Evolutionary conservation across 2,329 filamentous ascomycete genomes (phyloP), one percentile per base, ranked within the genome.

Genomic region (Penicillium frequentans): DNA sequence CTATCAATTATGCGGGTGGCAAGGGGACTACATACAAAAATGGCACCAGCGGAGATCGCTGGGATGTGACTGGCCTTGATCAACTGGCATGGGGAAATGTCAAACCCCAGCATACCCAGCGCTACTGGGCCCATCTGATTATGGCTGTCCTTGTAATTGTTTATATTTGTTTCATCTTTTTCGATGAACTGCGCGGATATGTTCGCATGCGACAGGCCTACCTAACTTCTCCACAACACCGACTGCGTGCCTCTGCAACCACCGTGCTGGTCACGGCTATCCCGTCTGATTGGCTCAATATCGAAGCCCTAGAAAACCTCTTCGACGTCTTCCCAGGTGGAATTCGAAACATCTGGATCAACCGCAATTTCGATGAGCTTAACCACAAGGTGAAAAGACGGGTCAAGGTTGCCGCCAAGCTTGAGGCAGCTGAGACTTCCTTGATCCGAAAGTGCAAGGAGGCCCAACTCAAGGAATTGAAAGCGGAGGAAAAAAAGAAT

Each of bases 261-360:
- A 99, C 95, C 0, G 93, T 99, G 47, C 82, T 99, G 6, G 92
- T 99, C 52, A 95, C 89, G 62, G 89, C 89, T 11, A 96, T 99
- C 51, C 95, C 95, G 1, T 80, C 84, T 42, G 96, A 96, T 69
- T 99, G 95, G 95, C 85, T 96, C 8, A 91, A 85, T 2, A 84
- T 91, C 49, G 87, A 96, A 45, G 90, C 91, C 0, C 82, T 99
- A 5, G 84, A 86, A 56, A 89, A 89, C 0, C 81, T 99, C 0
- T 99, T 96, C 68, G 95, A 99, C 71, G 93, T 98, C 1, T 98
- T 97, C 66, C 95, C 95, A 0, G 95, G 95, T 21, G 95, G 95
- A 29, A 89, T 99, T 69, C 86, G 91, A 58, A 98, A 98, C 65
- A 90, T 99, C 47, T 99, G 93, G 93, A 87, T 99, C 66, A 99